These are phyloP conservation scores for Pseudogymnoascus sp. DNA, from an alignment of 2,329 filamentous ascomycete genomes.

Conservation along the genomic window DNA sequence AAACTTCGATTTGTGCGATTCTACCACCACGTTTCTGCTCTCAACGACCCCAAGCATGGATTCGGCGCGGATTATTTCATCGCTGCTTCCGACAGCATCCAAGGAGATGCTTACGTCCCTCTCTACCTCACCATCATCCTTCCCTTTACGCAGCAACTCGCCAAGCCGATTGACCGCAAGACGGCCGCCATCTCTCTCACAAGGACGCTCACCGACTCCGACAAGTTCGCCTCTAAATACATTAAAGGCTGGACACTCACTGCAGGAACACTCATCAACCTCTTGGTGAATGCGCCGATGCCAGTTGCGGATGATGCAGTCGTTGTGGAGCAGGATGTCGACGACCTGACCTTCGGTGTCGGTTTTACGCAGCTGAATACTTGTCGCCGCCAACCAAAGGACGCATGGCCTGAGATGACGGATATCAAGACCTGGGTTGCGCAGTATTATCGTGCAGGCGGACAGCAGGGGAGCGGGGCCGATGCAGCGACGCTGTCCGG, in stretches of 20 bases:
- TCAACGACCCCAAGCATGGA: slow-evolving; percentile 55
- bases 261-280: slow-evolving; percentile 77
- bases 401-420: slow-evolving; percentile 79
- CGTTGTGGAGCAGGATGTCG: slow-evolving; percentile 80
- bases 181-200: slow-evolving; percentile 87
- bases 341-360: slow-evolving; percentile 90
- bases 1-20: slow-evolving; percentile 84
- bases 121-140: slow-evolving; percentile 85
- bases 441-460: slow-evolving; percentile 17
- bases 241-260: slow-evolving; percentile 87
- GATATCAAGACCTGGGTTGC: slow-evolving; percentile 73
- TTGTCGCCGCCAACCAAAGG: slow-evolving; percentile 63
- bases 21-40: slow-evolving; percentile 85
- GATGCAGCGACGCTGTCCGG: not conserved
- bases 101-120: slow-evolving; percentile 69
- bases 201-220: slow-evolving; percentile 80
- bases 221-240: slow-evolving; percentile 73
- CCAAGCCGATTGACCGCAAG: slow-evolving; percentile 83
- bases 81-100: slow-evolving; percentile 70
- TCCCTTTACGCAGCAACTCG: slow-evolving; percentile 79
- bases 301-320: slow-evolving; percentile 62
- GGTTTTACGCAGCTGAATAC: slow-evolving; percentile 92
- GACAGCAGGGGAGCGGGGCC: not conserved
- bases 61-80: slow-evolving; percentile 91
- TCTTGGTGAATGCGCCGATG: slow-evolving; percentile 78